These are phyloP conservation scores for Epichloe sylvatica DNA, from an alignment of 2,329 filamentous ascomycete species.

Conservation along the genomic window DNA sequence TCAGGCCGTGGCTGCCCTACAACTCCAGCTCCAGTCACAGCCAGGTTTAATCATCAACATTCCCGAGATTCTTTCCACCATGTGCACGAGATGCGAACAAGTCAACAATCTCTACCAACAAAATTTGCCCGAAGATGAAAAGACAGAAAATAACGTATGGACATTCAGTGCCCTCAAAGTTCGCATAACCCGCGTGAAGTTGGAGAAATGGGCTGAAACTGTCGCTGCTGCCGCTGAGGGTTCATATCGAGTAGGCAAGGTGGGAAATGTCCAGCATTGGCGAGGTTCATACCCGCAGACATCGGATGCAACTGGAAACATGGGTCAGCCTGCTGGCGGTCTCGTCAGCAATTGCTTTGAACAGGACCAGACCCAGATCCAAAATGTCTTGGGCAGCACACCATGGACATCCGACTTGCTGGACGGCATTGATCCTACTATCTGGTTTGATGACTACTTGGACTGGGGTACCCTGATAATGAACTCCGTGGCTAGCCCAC, in stretches of 20 bases:
- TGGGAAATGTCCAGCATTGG: slow-evolving; percentile 4
- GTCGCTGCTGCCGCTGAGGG: slow-evolving; percentile 23
- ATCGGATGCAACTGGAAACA: background rate
- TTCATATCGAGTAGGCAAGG: slow-evolving; percentile 6
- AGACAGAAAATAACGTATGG: slow-evolving; percentile 32
- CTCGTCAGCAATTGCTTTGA: slow-evolving; percentile 10
- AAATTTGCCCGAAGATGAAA: slow-evolving; percentile 17
- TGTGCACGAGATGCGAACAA: slow-evolving; percentile 30
- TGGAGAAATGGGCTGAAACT: slow-evolving; percentile 33
- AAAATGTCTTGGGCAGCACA: slow-evolving; percentile 14
- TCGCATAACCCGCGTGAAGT: slow-evolving; percentile 29
- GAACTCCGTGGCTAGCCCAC: slow-evolving; percentile 15
- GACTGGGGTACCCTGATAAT: slow-evolving; percentile 21
- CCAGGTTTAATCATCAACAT: slow-evolving; percentile 32
- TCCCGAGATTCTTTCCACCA: slow-evolving; percentile 25
- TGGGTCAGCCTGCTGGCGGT: background rate
- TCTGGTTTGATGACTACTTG: slow-evolving; percentile 23
- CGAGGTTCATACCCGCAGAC: slow-evolving; percentile 8
- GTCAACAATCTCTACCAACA: slow-evolving; percentile 24
- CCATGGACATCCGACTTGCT: slow-evolving; percentile 20
- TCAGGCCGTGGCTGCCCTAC: slow-evolving; percentile 25
- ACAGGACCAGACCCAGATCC: slow-evolving; percentile 11
- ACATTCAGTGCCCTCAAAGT: slow-evolving; percentile 34
- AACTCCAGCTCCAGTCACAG: slow-evolving; percentile 28
- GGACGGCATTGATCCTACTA: slow-evolving; percentile 19